Percentiles rank a stretch among this genome's conserved stretches.
phyloP scores from a whole-genome alignment of 2,329 filamentous ascomycete species.

The Myriosclerotinia curreyana region DNA sequence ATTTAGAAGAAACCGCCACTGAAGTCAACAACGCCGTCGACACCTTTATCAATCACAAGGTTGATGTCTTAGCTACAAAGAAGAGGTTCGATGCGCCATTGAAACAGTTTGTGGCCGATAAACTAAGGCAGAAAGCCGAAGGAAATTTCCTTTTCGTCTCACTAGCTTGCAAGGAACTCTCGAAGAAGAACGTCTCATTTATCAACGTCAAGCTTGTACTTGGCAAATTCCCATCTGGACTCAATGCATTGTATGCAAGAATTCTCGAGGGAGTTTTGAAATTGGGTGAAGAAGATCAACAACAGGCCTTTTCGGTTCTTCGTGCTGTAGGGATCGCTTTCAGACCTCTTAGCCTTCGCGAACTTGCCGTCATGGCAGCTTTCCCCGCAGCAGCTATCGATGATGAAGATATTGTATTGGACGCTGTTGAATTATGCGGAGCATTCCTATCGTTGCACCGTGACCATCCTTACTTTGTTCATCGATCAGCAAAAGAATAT shows the following conservation, averaged over 20 bases:
- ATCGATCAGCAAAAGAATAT: slow-evolving; percentile 21
- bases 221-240: slow-evolving; percentile 15
- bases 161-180: slow-evolving; percentile 21
- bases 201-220: slow-evolving; percentile 22
- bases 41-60: slow-evolving; percentile 17
- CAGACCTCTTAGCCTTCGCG: slow-evolving; percentile 20
- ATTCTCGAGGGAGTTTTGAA: slow-evolving; percentile 18
- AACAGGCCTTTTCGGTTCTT: slow-evolving; percentile 19
- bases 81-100: slow-evolving; percentile 21
- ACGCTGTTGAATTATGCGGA: slow-evolving; percentile 17
- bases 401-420: slow-evolving; percentile 17
- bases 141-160: slow-evolving; percentile 20
- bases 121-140: slow-evolving; percentile 14
- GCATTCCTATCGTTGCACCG: slow-evolving; percentile 18
- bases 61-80: slow-evolving; percentile 9
- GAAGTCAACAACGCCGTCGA: slow-evolving; percentile 11
- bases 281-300: slow-evolving; percentile 19
- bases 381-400: slow-evolving; percentile 16
- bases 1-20: slow-evolving; percentile 14
- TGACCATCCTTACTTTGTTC: slow-evolving; percentile 21
- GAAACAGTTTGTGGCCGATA: slow-evolving; percentile 18
- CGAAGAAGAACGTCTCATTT: slow-evolving; percentile 17
- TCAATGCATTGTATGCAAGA: slow-evolving; percentile 18
- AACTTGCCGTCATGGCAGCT: slow-evolving; percentile 21
- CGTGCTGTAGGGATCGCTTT: slow-evolving; percentile 21